Base-by-base conservation (phyloP, 176 grass and related monocot species). In the Musa schizocarpa region DNA sequence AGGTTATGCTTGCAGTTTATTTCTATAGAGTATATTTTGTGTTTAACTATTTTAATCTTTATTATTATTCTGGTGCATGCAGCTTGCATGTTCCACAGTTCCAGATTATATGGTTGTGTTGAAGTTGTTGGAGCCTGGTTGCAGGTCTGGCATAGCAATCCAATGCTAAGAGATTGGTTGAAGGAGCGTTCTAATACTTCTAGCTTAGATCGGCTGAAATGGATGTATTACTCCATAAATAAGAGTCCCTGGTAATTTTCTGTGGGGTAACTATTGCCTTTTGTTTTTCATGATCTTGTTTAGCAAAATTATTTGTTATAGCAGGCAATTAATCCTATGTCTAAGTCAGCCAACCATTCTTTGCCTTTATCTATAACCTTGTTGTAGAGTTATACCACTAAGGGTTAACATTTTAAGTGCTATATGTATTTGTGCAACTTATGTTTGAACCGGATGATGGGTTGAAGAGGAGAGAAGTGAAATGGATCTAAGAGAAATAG, bases 151-250 rank as follows among this genome's bases (percentile, higher is more conserved):
- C 68, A 82, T 83, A 88, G 74, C 73, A 97, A 97, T 83, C 73
- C n/a, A 23, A 48, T 34, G 59, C 75, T 97, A 50, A 90, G 89
- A 83, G 90, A 97, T 52, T 97, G 90, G 90, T 72, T 93, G 48
- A 97, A 90, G 85, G 77, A 80, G 74, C 82, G 27, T 53, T 87
- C 90, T 13, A 83, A 82, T 63, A 82, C 77, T 59, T 97, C 93
- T 80, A 68, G 77, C 25, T 72, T 93, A 64, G 83, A 90, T 90
- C 79, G 26, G 50, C 81, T 97, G 80, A 97, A 97, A 81, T 97
- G 89, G 89, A 43, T 77, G 14, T 97, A 97, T 82, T 93, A 87
- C 87, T 86, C 87, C 55, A 97, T 97, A 81, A 97, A 97, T 74
- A 97, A 92, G 77, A 88, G 90, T 76, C 90, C 93, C 77, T 97